These are phyloP conservation scores for Pseudonectria foliicola DNA, from an alignment of 2,329 filamentous ascomycete species.

Conservation along the genomic window DNA sequence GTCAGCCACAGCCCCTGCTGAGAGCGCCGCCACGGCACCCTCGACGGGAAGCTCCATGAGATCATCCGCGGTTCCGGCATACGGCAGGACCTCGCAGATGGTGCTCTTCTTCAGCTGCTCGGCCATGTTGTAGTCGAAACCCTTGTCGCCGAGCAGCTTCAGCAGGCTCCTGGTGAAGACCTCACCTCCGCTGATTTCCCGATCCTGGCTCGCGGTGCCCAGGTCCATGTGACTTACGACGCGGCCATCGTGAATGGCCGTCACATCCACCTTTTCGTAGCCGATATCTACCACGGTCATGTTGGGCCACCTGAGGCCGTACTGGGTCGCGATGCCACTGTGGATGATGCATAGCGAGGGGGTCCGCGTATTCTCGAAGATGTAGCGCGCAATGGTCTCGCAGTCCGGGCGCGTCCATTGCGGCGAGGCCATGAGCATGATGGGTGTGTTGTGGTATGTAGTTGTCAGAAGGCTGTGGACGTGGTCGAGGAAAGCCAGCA, in stretches of 20 bases:
- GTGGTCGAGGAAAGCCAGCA: constrained; percentile 88
- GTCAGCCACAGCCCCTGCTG: constrained; percentile 4
- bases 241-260: constrained; percentile 76
- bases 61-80: constrained; percentile 36
- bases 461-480: constrained; percentile 85
- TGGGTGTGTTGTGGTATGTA: constrained; percentile 91
- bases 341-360: constrained; percentile 89
- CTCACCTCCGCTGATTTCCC: constrained; percentile 68
- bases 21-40: constrained; percentile 25
- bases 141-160: constrained; percentile 54
- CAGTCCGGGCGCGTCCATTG: constrained; percentile 84
- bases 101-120: constrained; percentile 62
- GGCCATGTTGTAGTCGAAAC: constrained; percentile 59
- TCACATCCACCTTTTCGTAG: constrained; percentile 86
- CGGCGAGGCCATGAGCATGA: constrained; percentile 83
- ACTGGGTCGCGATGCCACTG: constrained; percentile 79
- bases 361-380: constrained; percentile 96
- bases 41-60: constrained; percentile 45
- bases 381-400: constrained; percentile 83
- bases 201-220: constrained; percentile 45
- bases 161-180: constrained; percentile 71
- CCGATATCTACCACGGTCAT: constrained; percentile 89
- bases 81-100: constrained; percentile 61
- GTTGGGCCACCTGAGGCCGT: constrained; percentile 66
- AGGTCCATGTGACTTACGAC: constrained; percentile 61